Evolutionary conservation across 164 flowering plant species (phyloP), one percentile per base, ranked within the genome.

Genomic region (Berberis thunbergii): DNA sequence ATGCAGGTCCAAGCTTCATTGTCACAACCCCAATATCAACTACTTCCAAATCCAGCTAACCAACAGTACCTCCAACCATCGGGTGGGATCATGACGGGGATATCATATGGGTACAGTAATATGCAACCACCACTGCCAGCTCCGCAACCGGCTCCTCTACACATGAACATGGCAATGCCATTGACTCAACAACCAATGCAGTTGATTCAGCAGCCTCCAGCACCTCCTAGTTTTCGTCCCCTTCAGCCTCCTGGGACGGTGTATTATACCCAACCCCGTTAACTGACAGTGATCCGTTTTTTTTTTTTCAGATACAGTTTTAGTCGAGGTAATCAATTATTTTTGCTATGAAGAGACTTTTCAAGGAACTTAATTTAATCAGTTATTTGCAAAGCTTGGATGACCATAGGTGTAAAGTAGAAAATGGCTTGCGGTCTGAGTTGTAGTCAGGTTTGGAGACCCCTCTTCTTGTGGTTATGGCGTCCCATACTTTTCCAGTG

Each of bases 231-330:
- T 78, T 91, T 82, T 62, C 79, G 83, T 45, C 87, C 94, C 0
- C 83, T 79, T 63, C 96, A 85, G 70, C 86, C 87, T 4, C 89
- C 90, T 6, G 79, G 85, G 59, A 78, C 85, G 81, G 75, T 74
- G 62, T 90, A 77, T 59, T 86, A 83, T 66, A 67, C 74, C 50
- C 81, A 74, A 50, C 79, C 75, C n/a, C 80, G 26, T 26, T 26
- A 26, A 26, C 26, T 26, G 26, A 26, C 26, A 26, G 26, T 26
- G 26, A 0, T 26, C 26, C 0, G 26, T 26, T 26, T 26, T 26
- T 26, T 26, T 26, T 26, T 26, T 26, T 26, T 26, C 26, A 26
- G 26, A 26, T 26, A 26, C 26, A 26, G 0, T 26, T 26, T 26
- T 26, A 26, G 26, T 26, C 26, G 26, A 26, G 26, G 26, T 26